Conservation (phyloP, 441 rosid genomes). For the Dalechampia spathulata region DNA sequence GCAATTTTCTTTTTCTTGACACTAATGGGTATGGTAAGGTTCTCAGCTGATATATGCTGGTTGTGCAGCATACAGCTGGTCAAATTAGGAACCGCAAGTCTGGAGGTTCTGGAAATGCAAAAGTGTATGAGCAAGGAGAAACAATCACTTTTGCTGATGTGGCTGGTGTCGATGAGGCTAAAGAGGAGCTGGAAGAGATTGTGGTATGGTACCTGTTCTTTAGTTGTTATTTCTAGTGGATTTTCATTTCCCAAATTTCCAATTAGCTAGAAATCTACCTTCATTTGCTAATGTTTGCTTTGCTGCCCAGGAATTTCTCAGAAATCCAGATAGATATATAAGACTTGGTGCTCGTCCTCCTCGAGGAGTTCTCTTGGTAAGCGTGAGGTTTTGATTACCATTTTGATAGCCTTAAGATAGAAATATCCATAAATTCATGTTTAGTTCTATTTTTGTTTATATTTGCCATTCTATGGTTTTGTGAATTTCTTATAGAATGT, state of each 20-base stretch:
- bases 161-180: slow-evolving; percentile 98
- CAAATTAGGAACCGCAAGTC: slow-evolving; percentile 73
- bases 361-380: slow-evolving; percentile 94
- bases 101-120: slow-evolving; percentile 58
- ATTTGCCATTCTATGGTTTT: not conserved
- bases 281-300: slow-evolving; percentile 21
- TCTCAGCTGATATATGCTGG: slow-evolving; percentile 13
- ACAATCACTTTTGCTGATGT: slow-evolving; percentile 89
- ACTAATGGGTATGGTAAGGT: slow-evolving; percentile 11
- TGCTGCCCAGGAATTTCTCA: slow-evolving; percentile 79
- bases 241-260: slow-evolving; percentile 1
- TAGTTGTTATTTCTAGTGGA: slow-evolving; percentile 8
- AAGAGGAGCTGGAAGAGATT: slow-evolving; percentile 97
- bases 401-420: not conserved
- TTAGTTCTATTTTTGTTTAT: not conserved
- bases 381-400: slow-evolving; percentile 13
- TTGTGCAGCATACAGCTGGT: slow-evolving; percentile 67
- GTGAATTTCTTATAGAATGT: not conserved
- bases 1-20: slow-evolving; percentile 7
- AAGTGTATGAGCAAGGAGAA: slow-evolving; percentile 70
- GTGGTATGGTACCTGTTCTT: slow-evolving; percentile 48
- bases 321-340: slow-evolving; percentile 78
- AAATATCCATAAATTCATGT: not conserved
- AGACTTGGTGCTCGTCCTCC: slow-evolving; percentile 99
- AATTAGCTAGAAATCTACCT: slow-evolving; percentile 19